These are phyloP conservation scores for Chytriomyces sp. DNA, from an alignment of 192 early-diverging fungal genomes.

Conservation along the genomic window DNA sequence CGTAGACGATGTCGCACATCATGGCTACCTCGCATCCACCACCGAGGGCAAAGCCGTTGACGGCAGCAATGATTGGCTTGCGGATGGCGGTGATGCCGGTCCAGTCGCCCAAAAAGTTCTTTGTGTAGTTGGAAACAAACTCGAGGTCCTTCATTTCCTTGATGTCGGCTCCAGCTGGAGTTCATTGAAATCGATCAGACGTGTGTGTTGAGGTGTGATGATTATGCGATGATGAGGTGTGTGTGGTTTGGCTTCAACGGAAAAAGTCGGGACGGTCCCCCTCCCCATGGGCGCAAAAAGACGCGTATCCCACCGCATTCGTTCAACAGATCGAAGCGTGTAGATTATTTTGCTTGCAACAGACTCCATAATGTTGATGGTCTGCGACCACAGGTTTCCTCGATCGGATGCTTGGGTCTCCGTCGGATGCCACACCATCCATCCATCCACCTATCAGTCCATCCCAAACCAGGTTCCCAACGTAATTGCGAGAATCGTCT, in stretches of 20 bases:
- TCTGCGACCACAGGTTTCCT: too few species aligned
- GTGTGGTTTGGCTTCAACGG: neutral
- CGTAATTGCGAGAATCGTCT: too few species aligned
- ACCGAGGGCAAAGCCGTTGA: slow-evolving; percentile 97
- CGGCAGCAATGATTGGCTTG: slow-evolving; percentile 97
- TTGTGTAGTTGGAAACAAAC: slow-evolving; percentile 87
- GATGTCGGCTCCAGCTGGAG: slow-evolving; percentile 93
- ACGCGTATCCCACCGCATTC: neutral
- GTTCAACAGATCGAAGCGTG: too few species aligned
- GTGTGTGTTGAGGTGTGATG: neutral
- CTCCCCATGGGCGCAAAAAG: neutral
- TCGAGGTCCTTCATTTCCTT: slow-evolving; percentile 95
- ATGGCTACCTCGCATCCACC: slow-evolving; percentile 99
- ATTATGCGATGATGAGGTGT: neutral
- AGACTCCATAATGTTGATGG: too few species aligned
- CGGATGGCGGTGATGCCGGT: slow-evolving; percentile 83
- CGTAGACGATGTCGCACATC: slow-evolving; percentile 98
- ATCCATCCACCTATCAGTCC: too few species aligned
- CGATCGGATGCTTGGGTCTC: too few species aligned
- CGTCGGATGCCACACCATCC: too few species aligned
- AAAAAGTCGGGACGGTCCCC: neutral
- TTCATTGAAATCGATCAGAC: slow-evolving; percentile 3
- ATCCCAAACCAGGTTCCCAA: too few species aligned
- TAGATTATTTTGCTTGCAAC: too few species aligned
- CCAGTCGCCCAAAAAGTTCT: slow-evolving; percentile 94